These are phyloP conservation scores for Pittosporum tobira DNA, from an alignment of 129 eudicot genomes.

Conservation along the genomic window DNA sequence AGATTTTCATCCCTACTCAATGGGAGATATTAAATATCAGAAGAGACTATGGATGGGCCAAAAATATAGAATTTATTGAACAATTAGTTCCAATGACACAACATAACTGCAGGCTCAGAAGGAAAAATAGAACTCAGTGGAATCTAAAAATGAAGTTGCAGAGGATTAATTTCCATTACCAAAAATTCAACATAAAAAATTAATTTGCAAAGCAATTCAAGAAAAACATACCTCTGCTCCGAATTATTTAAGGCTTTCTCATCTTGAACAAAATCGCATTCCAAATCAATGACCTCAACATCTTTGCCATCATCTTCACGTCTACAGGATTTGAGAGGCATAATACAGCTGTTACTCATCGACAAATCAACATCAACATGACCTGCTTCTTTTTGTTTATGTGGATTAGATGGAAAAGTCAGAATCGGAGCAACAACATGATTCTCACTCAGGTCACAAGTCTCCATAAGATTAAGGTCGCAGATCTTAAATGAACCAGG, in stretches of 20 bases:
- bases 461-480: conserved; percentile 72
- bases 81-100: conserved; percentile 1
- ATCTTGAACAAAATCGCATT: conserved; percentile 52
- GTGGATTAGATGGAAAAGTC: conserved; percentile 36
- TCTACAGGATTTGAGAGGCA: conserved; percentile 30
- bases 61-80: not conserved
- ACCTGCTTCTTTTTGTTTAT: conserved; percentile 30
- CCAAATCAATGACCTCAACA: conserved; percentile 92
- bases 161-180: too few relatives aligned
- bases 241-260: conserved; percentile 36
- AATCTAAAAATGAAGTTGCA: too few relatives aligned
- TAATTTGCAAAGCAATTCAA: too few relatives aligned
- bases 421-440: conserved; percentile 31
- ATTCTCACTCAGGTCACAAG: conserved; percentile 46
- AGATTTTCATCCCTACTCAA: conserved; percentile 51
- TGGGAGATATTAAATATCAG: conserved; percentile 5
- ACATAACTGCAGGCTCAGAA: not conserved
- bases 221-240: conserved; percentile 53
- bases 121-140: too few relatives aligned
- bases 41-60: not conserved
- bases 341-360: conserved; percentile 42
- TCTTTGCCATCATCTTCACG: conserved; percentile 44
- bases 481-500: conserved; percentile 80
- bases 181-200: too few relatives aligned
- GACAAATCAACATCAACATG: conserved; percentile 66